phyloP scores from a whole-genome alignment of 2,329 filamentous ascomycete species.

The Metarhizium humberi region DNA sequence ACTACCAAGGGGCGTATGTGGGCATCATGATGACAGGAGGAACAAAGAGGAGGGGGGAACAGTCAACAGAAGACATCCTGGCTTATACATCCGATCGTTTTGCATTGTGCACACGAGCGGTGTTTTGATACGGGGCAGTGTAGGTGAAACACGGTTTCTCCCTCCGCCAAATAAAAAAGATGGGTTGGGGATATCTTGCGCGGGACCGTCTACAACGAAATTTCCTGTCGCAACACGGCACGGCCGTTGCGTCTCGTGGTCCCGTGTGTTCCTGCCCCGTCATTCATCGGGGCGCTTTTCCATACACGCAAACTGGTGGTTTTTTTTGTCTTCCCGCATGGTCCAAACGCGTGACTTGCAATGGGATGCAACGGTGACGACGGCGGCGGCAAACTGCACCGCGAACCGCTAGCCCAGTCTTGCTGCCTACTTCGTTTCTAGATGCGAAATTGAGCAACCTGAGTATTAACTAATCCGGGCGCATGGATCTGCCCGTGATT shows the following conservation, averaged over 20 bases:
- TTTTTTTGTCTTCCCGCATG: neutral
- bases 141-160: neutral
- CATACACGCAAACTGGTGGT: neutral
- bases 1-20: neutral
- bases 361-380: neutral
- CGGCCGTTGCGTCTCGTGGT: neutral
- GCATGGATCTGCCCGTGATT: no score
- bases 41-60: neutral
- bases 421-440: no score
- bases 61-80: no score
- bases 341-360: neutral
- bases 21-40: neutral
- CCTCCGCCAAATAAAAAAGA: neutral
- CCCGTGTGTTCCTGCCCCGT: neutral
- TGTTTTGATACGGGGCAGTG: neutral
- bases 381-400: no score
- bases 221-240: neutral
- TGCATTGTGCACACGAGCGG: no score
- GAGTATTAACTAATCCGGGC: no score
- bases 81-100: no score
- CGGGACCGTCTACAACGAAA: neutral
- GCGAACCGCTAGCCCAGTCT: no score
- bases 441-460: no score
- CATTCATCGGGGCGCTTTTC: neutral
- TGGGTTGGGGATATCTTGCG: neutral